phyloP scores from a whole-genome alignment of 352 stramenopile species.

The Phytopythium vexans region DNA sequence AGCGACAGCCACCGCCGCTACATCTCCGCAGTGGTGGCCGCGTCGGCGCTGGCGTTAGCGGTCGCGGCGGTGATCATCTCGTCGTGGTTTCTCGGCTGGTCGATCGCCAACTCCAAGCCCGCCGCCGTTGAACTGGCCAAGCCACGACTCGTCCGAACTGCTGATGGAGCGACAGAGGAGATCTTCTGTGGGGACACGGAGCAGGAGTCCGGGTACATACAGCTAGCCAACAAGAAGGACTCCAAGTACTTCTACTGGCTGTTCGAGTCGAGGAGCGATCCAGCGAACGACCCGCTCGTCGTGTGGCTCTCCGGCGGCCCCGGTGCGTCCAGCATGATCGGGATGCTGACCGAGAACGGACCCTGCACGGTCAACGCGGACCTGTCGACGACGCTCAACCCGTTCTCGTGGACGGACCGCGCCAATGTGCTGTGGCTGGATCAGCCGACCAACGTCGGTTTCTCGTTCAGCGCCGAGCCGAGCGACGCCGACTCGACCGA shows the following conservation, averaged over 20 bases:
- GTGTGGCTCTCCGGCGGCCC: slow-evolving; percentile 49
- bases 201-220: slow-evolving; percentile 45
- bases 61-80: slow-evolving; percentile 15
- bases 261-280: slow-evolving; percentile 43
- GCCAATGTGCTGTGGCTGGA: slow-evolving; percentile 65
- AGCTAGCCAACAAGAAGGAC: slow-evolving; percentile 28
- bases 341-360: slow-evolving; percentile 52
- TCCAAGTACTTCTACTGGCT: slow-evolving; percentile 63
- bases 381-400: slow-evolving; percentile 33
- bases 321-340: slow-evolving; percentile 38
- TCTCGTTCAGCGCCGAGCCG: slow-evolving; percentile 29
- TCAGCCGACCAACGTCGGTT: slow-evolving; percentile 41
- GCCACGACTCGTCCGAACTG: slow-evolving; percentile 4
- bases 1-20: no score
- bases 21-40: slow-evolving; percentile 11
- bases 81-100: background rate
- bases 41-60: slow-evolving; percentile 16
- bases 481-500: slow-evolving; percentile 21
- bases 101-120: slow-evolving; percentile 6
- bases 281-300: slow-evolving; percentile 63
- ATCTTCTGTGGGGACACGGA: slow-evolving; percentile 23
- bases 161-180: slow-evolving; percentile 5
- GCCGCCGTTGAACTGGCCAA: slow-evolving; percentile 6
- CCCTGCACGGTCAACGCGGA: slow-evolving; percentile 39
- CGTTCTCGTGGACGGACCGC: slow-evolving; percentile 45